These are phyloP conservation scores for Botrytis aclada DNA, from an alignment of 2,329 filamentous ascomycete genomes.

Conservation along the genomic window DNA sequence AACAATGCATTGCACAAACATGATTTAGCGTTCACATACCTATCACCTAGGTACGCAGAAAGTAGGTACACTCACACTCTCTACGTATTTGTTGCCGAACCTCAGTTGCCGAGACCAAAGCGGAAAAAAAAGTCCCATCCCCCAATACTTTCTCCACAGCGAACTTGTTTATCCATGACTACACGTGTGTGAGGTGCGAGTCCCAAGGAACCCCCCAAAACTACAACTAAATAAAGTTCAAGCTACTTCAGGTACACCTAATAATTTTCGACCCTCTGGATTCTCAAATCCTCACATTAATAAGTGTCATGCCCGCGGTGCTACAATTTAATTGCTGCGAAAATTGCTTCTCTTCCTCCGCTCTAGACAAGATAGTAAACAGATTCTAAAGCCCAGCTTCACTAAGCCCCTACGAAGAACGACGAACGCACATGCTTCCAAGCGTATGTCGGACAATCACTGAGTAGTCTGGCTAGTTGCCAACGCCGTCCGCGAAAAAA, in stretches of 20 bases:
- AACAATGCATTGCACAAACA: neutral
- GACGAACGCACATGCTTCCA: constrained; percentile 15
- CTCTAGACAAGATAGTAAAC: constrained; percentile 15
- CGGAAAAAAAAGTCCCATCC: neutral
- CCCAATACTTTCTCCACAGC: constrained; percentile 13
- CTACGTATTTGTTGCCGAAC: neutral
- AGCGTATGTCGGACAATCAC: constrained; percentile 30
- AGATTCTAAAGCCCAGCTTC: constrained; percentile 14
- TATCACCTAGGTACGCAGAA: neutral
- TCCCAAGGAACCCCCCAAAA: neutral
- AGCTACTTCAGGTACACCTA: constrained; percentile 5
- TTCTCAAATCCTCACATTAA: neutral
- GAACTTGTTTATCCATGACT: constrained; percentile 8
- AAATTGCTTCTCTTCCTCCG: constrained; percentile 10
- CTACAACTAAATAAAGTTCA: constrained; percentile 13
- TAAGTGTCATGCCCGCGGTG: constrained; percentile 19
- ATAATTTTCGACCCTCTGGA: neutral
- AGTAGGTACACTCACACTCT: neutral
- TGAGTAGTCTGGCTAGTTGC: constrained; percentile 30
- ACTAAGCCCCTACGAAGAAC: constrained; percentile 13
- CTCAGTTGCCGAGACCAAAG: constrained; percentile 1
- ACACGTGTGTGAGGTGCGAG: constrained; percentile 10
- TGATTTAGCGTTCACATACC: neutral
- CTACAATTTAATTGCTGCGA: constrained; percentile 11
- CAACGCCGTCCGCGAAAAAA: constrained; percentile 22